phyloP scores from a whole-genome alignment of 2,329 filamentous ascomycete species.

The Ramularia endophylla region DNA sequence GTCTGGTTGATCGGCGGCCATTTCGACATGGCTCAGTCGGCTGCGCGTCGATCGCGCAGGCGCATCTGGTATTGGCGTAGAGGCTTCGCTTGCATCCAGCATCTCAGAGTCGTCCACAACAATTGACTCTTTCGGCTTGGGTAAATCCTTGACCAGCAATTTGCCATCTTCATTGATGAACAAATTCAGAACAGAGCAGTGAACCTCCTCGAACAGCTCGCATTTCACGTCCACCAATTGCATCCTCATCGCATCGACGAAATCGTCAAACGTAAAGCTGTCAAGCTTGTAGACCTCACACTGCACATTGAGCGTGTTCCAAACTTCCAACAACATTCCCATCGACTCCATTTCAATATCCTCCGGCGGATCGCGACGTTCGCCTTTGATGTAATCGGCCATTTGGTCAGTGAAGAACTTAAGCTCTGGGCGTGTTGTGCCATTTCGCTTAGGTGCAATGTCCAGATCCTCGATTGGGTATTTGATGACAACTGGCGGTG shows the following conservation, averaged over 20 bases:
- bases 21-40: slow-evolving; percentile 65
- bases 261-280: slow-evolving; percentile 97
- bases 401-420: slow-evolving; percentile 63
- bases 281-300: slow-evolving; percentile 91
- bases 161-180: slow-evolving; percentile 76
- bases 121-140: slow-evolving; percentile 70
- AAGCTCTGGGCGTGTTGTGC: slow-evolving; percentile 63
- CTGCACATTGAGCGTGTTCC: slow-evolving; percentile 98
- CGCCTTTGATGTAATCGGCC: slow-evolving; percentile 27
- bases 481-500: slow-evolving; percentile 71
- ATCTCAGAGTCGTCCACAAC: slow-evolving; percentile 67
- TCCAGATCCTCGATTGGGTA: slow-evolving; percentile 96
- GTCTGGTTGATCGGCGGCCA: slow-evolving; percentile 54
- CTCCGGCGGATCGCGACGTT: slow-evolving; percentile 34
- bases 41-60: slow-evolving; percentile 77
- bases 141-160: slow-evolving; percentile 55
- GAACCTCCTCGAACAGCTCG: slow-evolving; percentile 81
- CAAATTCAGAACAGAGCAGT: slow-evolving; percentile 85
- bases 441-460: slow-evolving; percentile 60
- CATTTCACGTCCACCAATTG: slow-evolving; percentile 64
- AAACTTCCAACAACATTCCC: slow-evolving; percentile 80
- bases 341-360: slow-evolving; percentile 77
- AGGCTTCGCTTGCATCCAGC: slow-evolving; percentile 50
- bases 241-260: slow-evolving; percentile 77
- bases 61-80: slow-evolving; percentile 61